Evolutionary conservation across 2,329 filamentous ascomycete genomes (phyloP).

Genomic region (Arthrobotrys musiformis): DNA sequence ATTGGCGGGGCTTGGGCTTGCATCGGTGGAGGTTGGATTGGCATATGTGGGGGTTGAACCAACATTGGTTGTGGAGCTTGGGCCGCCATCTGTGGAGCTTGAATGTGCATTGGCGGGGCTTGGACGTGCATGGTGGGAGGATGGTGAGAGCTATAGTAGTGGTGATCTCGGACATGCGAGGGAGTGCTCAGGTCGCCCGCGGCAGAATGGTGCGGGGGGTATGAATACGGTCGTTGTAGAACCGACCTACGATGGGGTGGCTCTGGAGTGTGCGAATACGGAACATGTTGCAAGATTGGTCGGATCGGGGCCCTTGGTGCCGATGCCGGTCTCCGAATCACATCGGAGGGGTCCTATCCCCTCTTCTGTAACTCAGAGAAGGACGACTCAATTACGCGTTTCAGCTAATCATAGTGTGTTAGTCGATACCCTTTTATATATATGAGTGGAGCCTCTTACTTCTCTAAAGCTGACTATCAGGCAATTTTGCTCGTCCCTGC

Average conservation of each 20-base stretch:
- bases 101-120: no score
- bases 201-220: not conserved
- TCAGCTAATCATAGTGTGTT: slow-evolving; percentile 42
- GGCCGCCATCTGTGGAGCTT: no score
- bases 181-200: no score
- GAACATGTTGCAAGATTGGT: not conserved
- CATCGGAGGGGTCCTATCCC: slow-evolving; percentile 50
- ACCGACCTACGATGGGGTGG: not conserved
- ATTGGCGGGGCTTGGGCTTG: not conserved
- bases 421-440: not conserved
- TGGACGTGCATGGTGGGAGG: not conserved
- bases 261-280: not conserved
- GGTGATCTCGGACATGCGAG: not conserved
- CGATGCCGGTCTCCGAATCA: slow-evolving; percentile 20
- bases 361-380: slow-evolving; percentile 56
- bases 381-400: slow-evolving; percentile 56
- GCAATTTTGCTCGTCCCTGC: slow-evolving; percentile 87
- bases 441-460: slow-evolving; percentile 66
- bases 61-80: no score
- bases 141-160: not conserved
- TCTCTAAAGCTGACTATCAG: slow-evolving; percentile 92
- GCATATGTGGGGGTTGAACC: no score
- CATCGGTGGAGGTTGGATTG: not conserved
- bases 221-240: not conserved
- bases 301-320: slow-evolving; percentile 1